Percentiles rank a stretch among this genome's conserved stretches.
phyloP scores from a whole-genome alignment of 2,329 filamentous ascomycete genomes.

The Claviceps cyperi region DNA sequence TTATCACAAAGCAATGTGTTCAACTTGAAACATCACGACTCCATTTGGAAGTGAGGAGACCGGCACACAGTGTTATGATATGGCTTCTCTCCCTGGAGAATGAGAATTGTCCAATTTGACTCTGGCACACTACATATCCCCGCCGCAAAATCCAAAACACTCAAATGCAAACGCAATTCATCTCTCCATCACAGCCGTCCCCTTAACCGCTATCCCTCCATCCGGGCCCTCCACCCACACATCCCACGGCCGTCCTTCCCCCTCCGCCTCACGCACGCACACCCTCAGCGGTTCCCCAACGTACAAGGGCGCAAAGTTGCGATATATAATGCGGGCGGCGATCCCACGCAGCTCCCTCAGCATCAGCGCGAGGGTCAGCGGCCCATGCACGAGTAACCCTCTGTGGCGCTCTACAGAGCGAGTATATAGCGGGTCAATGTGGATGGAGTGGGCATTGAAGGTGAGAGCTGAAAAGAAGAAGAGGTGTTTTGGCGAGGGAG shows the following conservation, averaged over 20 bases:
- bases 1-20: too few relatives aligned
- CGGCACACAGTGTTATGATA: too few relatives aligned
- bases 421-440: conserved; percentile 62
- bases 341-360: conserved; percentile 42
- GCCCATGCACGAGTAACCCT: conserved; percentile 72
- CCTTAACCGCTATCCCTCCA: conserved; percentile 51
- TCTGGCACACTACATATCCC: too few relatives aligned
- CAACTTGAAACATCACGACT: too few relatives aligned
- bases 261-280: conserved; percentile 40
- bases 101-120: too few relatives aligned
- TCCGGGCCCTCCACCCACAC: conserved; percentile 50
- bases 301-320: conserved; percentile 70
- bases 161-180: background rate
- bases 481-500: conserved; percentile 55
- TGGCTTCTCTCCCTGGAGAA: too few relatives aligned
- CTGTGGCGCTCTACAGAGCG: conserved; percentile 58
- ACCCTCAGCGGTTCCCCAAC: conserved; percentile 56
- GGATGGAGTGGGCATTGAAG: conserved; percentile 85
- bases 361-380: conserved; percentile 65
- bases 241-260: conserved; percentile 31
- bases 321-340: conserved; percentile 54
- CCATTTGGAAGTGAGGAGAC: too few relatives aligned
- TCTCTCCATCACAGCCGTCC: conserved; percentile 21
- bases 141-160: too few relatives aligned
- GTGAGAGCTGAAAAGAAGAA: conserved; percentile 86